Evolutionary conservation across 2,329 filamentous ascomycete species (phyloP).

Genomic region (Fusarium sublunatum): DNA sequence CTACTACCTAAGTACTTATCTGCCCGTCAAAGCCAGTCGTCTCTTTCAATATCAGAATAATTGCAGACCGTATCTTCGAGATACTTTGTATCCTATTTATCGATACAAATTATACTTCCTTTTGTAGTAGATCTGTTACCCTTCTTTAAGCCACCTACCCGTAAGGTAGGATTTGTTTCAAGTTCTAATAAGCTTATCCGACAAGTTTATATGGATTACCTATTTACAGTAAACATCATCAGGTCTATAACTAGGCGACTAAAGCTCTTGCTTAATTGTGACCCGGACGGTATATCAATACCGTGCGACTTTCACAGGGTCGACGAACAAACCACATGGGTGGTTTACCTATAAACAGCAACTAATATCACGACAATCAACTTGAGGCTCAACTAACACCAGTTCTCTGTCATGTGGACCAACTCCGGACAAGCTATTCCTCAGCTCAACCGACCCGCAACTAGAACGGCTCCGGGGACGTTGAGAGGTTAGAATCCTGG

Average conservation of each 20-base stretch:
- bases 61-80: background rate
- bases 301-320: constrained; percentile 26
- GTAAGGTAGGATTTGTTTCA: too few relatives aligned
- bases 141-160: background rate
- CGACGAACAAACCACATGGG: background rate
- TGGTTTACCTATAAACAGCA: background rate
- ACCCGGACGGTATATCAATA: background rate
- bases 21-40: too few relatives aligned
- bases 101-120: background rate
- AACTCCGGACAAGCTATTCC: constrained; percentile 7
- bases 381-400: constrained; percentile 1
- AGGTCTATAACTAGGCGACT: background rate
- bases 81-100: background rate
- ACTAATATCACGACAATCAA: background rate
- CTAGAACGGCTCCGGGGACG: background rate
- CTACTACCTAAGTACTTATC: too few relatives aligned
- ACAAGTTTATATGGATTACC: too few relatives aligned
- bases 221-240: background rate
- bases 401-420: constrained; percentile 12
- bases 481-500: constrained; percentile 2
- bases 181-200: too few relatives aligned
- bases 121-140: too few relatives aligned
- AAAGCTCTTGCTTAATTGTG: background rate
- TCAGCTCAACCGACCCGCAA: constrained; percentile 6
- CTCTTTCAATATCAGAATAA: too few relatives aligned